Conservation (phyloP, 441 rosid genomes). For the Pelargonium australe region DNA sequence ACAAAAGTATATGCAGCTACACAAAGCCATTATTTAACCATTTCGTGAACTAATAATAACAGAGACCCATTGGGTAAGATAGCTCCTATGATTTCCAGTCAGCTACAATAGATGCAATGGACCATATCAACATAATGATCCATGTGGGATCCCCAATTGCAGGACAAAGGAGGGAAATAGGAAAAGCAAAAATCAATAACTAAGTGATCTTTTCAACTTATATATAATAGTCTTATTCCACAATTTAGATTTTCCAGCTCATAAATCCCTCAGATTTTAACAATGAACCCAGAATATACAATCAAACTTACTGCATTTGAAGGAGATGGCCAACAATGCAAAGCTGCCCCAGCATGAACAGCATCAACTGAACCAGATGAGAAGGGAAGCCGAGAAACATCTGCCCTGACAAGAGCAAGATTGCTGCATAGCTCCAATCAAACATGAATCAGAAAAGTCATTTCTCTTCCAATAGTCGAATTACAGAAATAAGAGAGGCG, state of each 20-base stretch:
- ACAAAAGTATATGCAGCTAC: neutral
- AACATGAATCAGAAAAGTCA: slow-evolving; percentile 15
- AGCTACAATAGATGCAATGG: neutral
- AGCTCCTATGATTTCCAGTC: neutral
- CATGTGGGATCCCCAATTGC: neutral
- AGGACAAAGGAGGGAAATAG: neutral
- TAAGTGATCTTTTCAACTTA: neutral
- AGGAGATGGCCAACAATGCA: slow-evolving; percentile 95
- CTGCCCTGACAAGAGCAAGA: slow-evolving; percentile 87
- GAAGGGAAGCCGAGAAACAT: slow-evolving; percentile 82
- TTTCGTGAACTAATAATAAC: neutral
- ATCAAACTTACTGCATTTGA: slow-evolving; percentile 63
- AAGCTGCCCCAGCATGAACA: slow-evolving; percentile 88
- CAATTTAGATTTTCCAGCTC: neutral
- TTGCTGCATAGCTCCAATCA: slow-evolving; percentile 37
- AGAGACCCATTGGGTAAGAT: neutral
- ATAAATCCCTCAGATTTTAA: neutral
- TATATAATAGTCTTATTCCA: neutral
- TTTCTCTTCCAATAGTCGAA: slow-evolving; percentile 5
- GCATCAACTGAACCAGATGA: slow-evolving; percentile 74
- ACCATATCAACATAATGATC: neutral
- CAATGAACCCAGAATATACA: neutral
- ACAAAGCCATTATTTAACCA: neutral
- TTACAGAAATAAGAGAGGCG: neutral
- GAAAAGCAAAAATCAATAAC: neutral